Evolutionary conservation across 345 rosid species (phyloP), one percentile per base, ranked within the genome.

Genomic region (Cardiospermum halicacabum): DNA sequence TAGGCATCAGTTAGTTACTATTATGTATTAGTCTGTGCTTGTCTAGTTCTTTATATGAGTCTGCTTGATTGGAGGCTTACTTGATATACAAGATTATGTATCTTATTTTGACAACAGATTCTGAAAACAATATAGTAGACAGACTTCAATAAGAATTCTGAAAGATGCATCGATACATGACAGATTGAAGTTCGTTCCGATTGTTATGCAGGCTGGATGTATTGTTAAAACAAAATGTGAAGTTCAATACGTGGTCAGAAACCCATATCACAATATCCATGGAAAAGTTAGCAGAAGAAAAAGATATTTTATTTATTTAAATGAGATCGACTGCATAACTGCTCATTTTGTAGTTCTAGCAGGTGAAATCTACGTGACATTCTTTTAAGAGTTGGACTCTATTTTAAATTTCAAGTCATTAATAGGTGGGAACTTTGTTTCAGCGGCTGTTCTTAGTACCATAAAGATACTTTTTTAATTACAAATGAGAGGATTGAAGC

Each of bases 381-480:
- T 67, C 21, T 48, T 51, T 37, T 51, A n/a, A n/a, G 1, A 19
- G 21, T 13, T 32, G 15, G 16, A 53, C 26, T 13, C 47, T 12
- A 9, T 30, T 43, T 25, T 4, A 18, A n/a, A n/a, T n/a, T n/a
- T n/a, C n/a, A n/a, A 48, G 55, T 22, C 2, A 27, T 50, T 67
- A 55, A 58, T 36, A 5, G 32, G 15, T 26, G 34, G 11, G 3
- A 24, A 68, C 26, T 11, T 48, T 65, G 9, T 56, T 18, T 24
- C 75, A 75, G 78, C 82, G 1, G 85, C 80, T 43, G 85, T 81
- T 51, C 43, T 81, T 7, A 82, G 85, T 43, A 77, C 78, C n/a
- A 66, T 66, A 28, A 57, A 72, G 67, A 78, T 81, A 48, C 85
- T 81, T 59, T 70, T 78, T 59, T 65, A 58, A 49, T 81, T 78